phyloP scores from a whole-genome alignment of 768 basidiomycete species.

The Tricholoma sp. region DNA sequence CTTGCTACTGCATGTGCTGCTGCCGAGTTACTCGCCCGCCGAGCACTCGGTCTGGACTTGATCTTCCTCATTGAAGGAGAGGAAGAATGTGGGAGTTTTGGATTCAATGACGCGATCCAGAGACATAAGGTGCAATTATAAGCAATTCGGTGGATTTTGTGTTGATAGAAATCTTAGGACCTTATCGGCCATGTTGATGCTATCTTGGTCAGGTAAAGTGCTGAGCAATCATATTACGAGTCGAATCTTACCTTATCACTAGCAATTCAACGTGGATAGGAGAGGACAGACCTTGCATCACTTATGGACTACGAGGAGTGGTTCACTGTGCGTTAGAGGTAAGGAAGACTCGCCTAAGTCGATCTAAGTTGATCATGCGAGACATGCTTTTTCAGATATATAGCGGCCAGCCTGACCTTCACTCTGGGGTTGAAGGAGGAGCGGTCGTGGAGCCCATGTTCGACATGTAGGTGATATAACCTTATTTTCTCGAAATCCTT shows the following conservation, averaged over 20 bases:
- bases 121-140: conserved; percentile 56
- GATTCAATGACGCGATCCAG: conserved; percentile 74
- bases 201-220: conserved; percentile 72
- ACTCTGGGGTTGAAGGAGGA: conserved; percentile 94
- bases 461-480: conserved; percentile 61
- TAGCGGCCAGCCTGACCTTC: conserved; percentile 72
- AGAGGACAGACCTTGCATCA: conserved; percentile 88
- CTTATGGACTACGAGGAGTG: conserved; percentile 92
- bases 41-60: conserved; percentile 79
- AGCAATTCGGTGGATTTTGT: background rate
- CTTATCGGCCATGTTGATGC: conserved; percentile 84
- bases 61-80: conserved; percentile 94
- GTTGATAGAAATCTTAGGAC: conserved; percentile 38
- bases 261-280: conserved; percentile 98
- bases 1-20: conserved; percentile 89
- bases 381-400: conserved; percentile 46
- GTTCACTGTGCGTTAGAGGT: conserved; percentile 83
- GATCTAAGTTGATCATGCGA: too few species aligned
- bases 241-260: background rate
- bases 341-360: background rate
- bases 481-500: background rate
- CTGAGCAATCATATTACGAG: background rate
- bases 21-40: conserved; percentile 65
- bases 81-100: conserved; percentile 90
- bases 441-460: conserved; percentile 85